These are phyloP conservation scores for Coemansia sp. DNA, from an alignment of 192 early-diverging fungal species.

Conservation along the genomic window DNA sequence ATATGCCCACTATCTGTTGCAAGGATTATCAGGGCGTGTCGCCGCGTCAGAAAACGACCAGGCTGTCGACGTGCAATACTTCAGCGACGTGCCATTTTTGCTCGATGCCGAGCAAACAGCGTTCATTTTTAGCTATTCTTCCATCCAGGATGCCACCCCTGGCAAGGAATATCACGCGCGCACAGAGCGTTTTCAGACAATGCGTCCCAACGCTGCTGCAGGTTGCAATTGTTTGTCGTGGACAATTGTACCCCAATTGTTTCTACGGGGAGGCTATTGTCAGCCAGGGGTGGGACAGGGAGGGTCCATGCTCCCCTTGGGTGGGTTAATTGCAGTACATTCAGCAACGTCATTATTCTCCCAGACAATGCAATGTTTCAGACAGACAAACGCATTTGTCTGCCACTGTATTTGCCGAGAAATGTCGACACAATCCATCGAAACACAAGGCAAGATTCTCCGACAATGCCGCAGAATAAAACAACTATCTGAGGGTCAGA, in stretches of 20 bases:
- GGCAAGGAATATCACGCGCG: slow-evolving; percentile 1
- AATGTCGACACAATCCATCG: background rate
- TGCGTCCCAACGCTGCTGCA: slow-evolving; percentile 2
- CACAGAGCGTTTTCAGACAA: slow-evolving; percentile 5
- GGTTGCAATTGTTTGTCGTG: background rate
- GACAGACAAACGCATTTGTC: background rate
- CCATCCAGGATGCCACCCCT: slow-evolving; percentile 1
- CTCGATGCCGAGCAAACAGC: background rate
- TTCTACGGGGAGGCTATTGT: slow-evolving; percentile 1
- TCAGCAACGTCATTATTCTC: background rate
- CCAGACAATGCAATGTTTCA: background rate
- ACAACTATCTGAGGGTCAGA: background rate
- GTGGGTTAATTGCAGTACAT: slow-evolving; percentile 3
- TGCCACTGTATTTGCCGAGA: background rate
- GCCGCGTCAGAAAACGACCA: background rate
- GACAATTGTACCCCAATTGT: background rate
- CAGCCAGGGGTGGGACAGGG: background rate
- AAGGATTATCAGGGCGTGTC: background rate
- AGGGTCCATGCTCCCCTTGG: background rate
- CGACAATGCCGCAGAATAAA: background rate
- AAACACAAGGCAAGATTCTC: background rate
- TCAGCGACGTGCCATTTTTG: background rate
- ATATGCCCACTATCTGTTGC: background rate
- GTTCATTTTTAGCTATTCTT: background rate
- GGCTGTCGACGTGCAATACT: background rate